Evolutionary conservation across 75 land plant genomes (phyloP).

Genomic region (Cunninghamia lanceolata): DNA sequence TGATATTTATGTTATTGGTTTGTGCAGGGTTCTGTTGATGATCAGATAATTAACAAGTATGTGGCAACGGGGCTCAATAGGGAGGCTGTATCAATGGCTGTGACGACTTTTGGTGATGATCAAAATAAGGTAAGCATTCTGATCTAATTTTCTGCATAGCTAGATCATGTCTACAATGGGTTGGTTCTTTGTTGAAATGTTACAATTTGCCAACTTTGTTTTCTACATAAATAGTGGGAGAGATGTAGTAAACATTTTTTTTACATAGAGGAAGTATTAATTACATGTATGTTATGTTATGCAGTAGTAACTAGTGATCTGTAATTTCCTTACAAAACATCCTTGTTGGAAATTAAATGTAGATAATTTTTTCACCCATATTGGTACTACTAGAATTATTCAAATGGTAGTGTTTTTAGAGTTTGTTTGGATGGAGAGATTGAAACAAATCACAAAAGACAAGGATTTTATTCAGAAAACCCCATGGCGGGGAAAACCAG

Average conservation of each 20-base stretch:
- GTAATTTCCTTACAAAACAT: not conserved
- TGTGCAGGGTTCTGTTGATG: slow-evolving; percentile 25
- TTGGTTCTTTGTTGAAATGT: slow-evolving; percentile 1
- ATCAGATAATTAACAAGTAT: slow-evolving; percentile 77
- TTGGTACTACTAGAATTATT: not conserved
- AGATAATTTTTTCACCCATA: not conserved
- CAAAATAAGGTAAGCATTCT: slow-evolving; percentile 62
- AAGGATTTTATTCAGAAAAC: not conserved
- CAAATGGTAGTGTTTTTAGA: not conserved
- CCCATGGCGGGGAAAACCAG: not conserved
- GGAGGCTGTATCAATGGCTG: slow-evolving; percentile 77
- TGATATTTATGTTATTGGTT: not conserved
- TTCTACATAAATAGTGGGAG: not conserved
- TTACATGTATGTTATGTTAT: not conserved
- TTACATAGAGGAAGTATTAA: not conserved
- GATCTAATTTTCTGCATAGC: slow-evolving; percentile 1
- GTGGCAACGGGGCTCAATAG: slow-evolving; percentile 62
- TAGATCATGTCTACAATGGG: not conserved
- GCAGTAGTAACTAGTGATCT: not conserved
- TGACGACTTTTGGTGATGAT: slow-evolving; percentile 78
- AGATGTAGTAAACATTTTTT: not conserved
- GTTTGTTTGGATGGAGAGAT: not conserved
- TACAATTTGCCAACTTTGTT: not conserved
- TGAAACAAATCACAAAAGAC: not conserved
- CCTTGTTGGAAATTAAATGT: not conserved